A percentile compares a stretch with the other conserved stretches of the same genome.
Conservation (phyloP, 2,329 filamentous ascomycete genomes). For the Hymenoscyphus infarciens region DNA sequence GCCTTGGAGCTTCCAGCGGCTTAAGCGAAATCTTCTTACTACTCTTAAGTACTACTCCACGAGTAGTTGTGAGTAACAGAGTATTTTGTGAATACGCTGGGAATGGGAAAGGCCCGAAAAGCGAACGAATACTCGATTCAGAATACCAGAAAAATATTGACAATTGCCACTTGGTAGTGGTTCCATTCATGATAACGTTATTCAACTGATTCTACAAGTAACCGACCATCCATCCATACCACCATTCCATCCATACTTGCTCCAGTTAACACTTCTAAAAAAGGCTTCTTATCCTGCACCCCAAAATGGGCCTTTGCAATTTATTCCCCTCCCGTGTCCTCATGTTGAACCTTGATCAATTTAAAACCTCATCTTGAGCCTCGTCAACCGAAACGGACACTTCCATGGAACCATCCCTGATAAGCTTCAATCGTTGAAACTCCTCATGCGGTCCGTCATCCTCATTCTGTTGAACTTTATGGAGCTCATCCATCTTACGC, state of each 20-base stretch:
- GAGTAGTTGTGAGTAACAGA: too few species aligned
- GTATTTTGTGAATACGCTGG: too few species aligned
- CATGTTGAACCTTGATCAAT: not conserved
- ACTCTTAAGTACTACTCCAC: too few species aligned
- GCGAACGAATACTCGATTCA: not conserved
- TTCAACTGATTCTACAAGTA: not conserved
- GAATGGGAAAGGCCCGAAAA: not conserved
- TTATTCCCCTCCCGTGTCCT: not conserved
- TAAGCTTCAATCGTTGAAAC: conserved; percentile 4
- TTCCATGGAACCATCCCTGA: conserved; percentile 7
- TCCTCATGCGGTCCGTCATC: not conserved
- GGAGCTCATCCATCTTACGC: not conserved
- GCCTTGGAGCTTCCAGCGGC: too few species aligned
- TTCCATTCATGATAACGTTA: not conserved
- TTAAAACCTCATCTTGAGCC: not conserved
- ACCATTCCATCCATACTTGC: too few species aligned
- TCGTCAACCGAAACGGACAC: conserved; percentile 2
- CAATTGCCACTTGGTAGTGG: not conserved
- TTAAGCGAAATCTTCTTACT: too few species aligned
- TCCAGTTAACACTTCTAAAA: not conserved
- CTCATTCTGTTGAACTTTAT: not conserved
- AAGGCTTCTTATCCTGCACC: not conserved
- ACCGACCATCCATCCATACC: not conserved
- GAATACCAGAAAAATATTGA: not conserved
- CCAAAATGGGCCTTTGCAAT: not conserved